Base-by-base conservation (phyloP, 2,329 filamentous ascomycete genomes). In the Cytospora schulzeri region DNA sequence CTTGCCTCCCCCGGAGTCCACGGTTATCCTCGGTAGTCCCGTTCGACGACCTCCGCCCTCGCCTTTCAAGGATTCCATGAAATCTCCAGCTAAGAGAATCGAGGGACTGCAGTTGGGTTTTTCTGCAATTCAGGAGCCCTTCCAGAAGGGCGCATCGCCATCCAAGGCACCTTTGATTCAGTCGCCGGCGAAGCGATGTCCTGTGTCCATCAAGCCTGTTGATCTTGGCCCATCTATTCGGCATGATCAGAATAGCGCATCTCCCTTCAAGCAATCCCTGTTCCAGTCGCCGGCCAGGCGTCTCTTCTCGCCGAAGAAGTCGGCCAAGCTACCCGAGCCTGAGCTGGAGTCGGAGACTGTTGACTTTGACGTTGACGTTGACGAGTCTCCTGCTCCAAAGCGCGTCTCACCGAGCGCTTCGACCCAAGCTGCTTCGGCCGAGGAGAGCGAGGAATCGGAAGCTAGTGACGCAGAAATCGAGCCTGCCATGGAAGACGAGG, bases 61-160 rank as follows among this genome's bases (percentile, higher is more conserved):
- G 1, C 81, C 85, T 0, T 79, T 76, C 68, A 87, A 83, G 69
- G 85, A 86, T 28, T 75, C 80, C 0, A 76, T 88, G 72, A 85
- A 80, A 67, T 84, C 83, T 1, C 85, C 86, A 0, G 82, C 86
- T 1, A 85, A 84, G 71, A 77, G 79, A 41, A 71, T 78, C 53
- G 92, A 84, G 2, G 66, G 75, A 1, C 72, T 76, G 29, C 63
- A 63, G 15, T 28, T 66, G 38, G 60, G 66, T 7, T 48, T 63
- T 26, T 38, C 66, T 31, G 38, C 63, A n/a, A 48, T 35, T 15
- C 41, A 63, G 22, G 60, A 66, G 75, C 64, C 66, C 72, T 31
- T 64, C 73, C 35, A 73, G 56, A 62, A 72, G 52, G 63, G 71
- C 58, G 64, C 73, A 62, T 73, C 76, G n/a, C 73, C 77, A 6